Conservation (phyloP, 192 early-diverging fungal species). For the Coemansia reversa region DNA sequence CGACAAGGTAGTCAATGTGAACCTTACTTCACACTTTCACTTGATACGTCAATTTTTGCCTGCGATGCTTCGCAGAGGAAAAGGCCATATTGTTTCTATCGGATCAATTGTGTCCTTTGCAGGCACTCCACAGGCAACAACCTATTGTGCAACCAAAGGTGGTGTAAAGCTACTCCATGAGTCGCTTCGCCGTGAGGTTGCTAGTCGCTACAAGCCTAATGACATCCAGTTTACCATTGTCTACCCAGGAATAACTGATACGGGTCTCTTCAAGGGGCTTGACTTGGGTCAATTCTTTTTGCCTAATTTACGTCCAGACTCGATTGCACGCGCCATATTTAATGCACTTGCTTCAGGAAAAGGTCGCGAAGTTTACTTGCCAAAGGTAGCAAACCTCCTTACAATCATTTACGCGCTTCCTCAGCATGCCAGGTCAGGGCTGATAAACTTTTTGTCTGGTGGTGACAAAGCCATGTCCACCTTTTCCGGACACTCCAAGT, state of each 20-base stretch:
- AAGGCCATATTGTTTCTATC: conserved; percentile 74
- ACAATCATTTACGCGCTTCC: conserved; percentile 22
- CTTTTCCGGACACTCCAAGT: conserved; percentile 43
- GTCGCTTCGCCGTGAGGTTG: conserved; percentile 71
- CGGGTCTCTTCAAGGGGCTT: conserved; percentile 72
- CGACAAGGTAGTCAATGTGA: conserved; percentile 64
- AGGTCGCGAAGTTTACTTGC: conserved; percentile 53
- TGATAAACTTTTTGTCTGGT: conserved; percentile 22
- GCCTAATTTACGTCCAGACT: conserved; percentile 59
- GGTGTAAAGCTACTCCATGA: conserved; percentile 73
- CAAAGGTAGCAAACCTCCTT: conserved; percentile 21
- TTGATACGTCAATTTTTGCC: conserved; percentile 75
- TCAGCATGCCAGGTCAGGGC: conserved; percentile 7
- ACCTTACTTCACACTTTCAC: conserved; percentile 73
- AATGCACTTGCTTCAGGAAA: conserved; percentile 56
- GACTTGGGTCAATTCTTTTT: conserved; percentile 63
- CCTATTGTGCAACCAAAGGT: conserved; percentile 80
- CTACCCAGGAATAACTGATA: conserved; percentile 69
- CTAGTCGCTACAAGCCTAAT: conserved; percentile 57
- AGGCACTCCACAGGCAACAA: conserved; percentile 58
- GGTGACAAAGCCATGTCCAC: conserved; percentile 37
- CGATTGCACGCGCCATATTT: conserved; percentile 62
- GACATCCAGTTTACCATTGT: conserved; percentile 70
- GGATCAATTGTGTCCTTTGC: conserved; percentile 45
- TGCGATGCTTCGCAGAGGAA: conserved; percentile 66